Evolutionary conservation across 176 grass and related monocot species (phyloP).

Genomic region (Calamus simplicifolius): DNA sequence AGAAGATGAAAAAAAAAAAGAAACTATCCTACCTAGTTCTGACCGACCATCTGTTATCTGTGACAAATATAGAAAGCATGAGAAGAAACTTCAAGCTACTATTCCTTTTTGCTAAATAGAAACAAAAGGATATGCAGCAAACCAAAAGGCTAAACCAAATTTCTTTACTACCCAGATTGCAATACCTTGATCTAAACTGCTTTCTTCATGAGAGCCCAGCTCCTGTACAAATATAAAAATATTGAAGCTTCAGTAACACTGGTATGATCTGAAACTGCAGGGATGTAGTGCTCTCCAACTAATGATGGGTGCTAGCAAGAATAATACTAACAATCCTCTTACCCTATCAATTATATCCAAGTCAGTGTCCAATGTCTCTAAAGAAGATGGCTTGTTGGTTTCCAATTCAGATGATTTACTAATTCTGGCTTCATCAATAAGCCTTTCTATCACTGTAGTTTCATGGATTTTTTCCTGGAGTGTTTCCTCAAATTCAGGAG

Average conservation of each 20-base stretch:
- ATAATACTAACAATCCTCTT: conserved; percentile 1
- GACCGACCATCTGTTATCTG: conserved; percentile 44
- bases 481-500: conserved; percentile 14
- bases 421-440: neutral
- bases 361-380: conserved; percentile 18
- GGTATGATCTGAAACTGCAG: conserved; percentile 1
- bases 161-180: neutral
- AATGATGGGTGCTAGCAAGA: neutral
- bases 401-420: conserved; percentile 23
- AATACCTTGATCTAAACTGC: conserved; percentile 38
- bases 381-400: conserved; percentile 1
- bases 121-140: neutral
- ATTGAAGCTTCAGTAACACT: conserved; percentile 15
- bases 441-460: conserved; percentile 7
- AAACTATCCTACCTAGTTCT: conserved; percentile 46
- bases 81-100: conserved; percentile 14
- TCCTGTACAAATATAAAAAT: conserved; percentile 26
- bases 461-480: conserved; percentile 2
- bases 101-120: neutral
- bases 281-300: neutral
- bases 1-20: conserved; percentile 10
- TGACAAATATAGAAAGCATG: conserved; percentile 23
- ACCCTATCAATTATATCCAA: conserved; percentile 34
- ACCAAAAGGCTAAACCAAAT: neutral
- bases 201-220: conserved; percentile 30